These are phyloP conservation scores for Lithohypha guttulata DNA, from an alignment of 2,329 filamentous ascomycete genomes.

Conservation along the genomic window DNA sequence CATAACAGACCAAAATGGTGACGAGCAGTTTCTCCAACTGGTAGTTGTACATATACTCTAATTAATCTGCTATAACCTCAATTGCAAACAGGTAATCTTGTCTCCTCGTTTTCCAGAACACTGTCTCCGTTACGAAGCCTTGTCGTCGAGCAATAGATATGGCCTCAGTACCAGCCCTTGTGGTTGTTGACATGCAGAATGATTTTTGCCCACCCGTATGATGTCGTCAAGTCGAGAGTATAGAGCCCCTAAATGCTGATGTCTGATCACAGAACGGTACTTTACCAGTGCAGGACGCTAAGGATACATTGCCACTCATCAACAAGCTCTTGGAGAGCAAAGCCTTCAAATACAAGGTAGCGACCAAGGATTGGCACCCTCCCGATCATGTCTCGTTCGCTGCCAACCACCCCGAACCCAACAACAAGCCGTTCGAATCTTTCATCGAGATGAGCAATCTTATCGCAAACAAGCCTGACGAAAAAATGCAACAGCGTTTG, in stretches of 20 bases:
- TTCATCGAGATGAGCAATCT: conserved; percentile 47
- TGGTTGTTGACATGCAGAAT: conserved; percentile 84
- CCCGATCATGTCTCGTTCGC: conserved; percentile 78
- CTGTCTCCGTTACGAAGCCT: too few species aligned
- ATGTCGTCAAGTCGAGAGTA: conserved; percentile 13
- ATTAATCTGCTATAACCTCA: too few species aligned
- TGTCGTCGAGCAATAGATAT: too few species aligned
- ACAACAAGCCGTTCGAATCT: conserved; percentile 58
- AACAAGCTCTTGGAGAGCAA: conserved; percentile 64
- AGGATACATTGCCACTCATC: conserved; percentile 57
- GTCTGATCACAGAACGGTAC: conserved; percentile 57
- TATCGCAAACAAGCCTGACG: conserved; percentile 24
- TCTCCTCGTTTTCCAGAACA: too few species aligned
- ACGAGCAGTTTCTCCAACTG: too few species aligned
- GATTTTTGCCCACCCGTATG: conserved; percentile 87
- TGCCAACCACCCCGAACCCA: conserved; percentile 54
- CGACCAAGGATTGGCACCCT: conserved; percentile 91
- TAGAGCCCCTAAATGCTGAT: conserved; percentile 2
- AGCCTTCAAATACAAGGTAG: conserved; percentile 59
- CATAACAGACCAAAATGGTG: too few species aligned
- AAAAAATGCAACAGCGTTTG: conserved; percentile 53
- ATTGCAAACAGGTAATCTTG: too few species aligned
- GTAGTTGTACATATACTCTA: too few species aligned
- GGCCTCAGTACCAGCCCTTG: conserved; percentile 44
- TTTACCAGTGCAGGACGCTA: conserved; percentile 68